A percentile compares a stretch with the other conserved stretches of the same genome.
Evolutionary conservation across 208 protist genomes (phyloP).

Genomic region (Crithidia acanthocephali): DNA sequence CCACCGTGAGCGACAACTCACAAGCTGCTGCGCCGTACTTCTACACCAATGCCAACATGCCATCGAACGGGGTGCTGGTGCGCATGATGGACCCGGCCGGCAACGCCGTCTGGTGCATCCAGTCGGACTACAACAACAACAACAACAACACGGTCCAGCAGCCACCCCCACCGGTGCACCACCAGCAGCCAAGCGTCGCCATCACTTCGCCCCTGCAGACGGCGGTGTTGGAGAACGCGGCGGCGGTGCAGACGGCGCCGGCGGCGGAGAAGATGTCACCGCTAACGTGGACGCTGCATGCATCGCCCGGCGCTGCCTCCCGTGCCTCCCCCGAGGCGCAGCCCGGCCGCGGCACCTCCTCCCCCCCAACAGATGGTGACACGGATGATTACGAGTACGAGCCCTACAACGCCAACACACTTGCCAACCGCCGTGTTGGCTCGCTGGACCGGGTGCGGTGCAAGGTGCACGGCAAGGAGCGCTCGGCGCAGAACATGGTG

Average conservation of each 20-base stretch:
- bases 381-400: slow-evolving; percentile 34
- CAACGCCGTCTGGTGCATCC: slow-evolving; percentile 12
- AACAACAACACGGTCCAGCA: not conserved
- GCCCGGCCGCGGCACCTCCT: not conserved
- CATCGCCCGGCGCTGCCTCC: not conserved
- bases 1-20: not conserved
- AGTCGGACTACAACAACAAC: slow-evolving; percentile 3
- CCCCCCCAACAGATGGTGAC: not conserved
- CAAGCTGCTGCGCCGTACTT: not conserved
- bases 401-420: slow-evolving; percentile 37
- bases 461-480: slow-evolving; percentile 36
- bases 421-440: slow-evolving; percentile 28
- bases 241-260: not conserved
- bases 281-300: not conserved
- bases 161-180: slow-evolving; percentile 3
- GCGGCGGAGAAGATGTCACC: not conserved
- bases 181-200: not conserved
- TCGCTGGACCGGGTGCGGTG: slow-evolving; percentile 41
- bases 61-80: slow-evolving; percentile 9
- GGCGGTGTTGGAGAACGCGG: not conserved
- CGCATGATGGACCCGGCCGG: slow-evolving; percentile 12
- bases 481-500: slow-evolving; percentile 47
- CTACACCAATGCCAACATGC: slow-evolving; percentile 9
- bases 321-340: not conserved
- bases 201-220: slow-evolving; percentile 5